Evolutionary conservation across 495 filamentous ascomycete species (phyloP).

Genomic region (Daldinia decipiens): DNA sequence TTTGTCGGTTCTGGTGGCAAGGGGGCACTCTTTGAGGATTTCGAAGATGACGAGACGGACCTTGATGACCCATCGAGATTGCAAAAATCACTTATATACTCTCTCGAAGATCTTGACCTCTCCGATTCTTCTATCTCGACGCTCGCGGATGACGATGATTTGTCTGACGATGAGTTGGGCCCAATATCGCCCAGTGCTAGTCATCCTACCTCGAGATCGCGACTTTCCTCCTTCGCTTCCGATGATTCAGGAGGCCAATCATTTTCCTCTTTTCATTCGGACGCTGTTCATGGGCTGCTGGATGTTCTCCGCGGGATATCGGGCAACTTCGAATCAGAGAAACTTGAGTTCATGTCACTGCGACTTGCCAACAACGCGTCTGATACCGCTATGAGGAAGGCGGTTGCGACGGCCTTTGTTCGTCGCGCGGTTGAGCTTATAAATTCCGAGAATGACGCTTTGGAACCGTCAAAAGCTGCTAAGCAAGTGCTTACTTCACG

Average conservation of each 20-base stretch:
- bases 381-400: slow-evolving; percentile 84
- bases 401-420: slow-evolving; percentile 85
- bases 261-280: slow-evolving; percentile 81
- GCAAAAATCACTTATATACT: slow-evolving; percentile 70
- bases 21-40: slow-evolving; percentile 60
- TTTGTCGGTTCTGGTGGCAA: slow-evolving; percentile 67
- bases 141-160: slow-evolving; percentile 55
- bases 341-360: slow-evolving; percentile 88
- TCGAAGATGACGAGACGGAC: slow-evolving; percentile 61
- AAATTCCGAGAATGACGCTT: slow-evolving; percentile 59
- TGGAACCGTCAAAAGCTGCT: slow-evolving; percentile 72
- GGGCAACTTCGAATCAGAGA: slow-evolving; percentile 83
- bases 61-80: slow-evolving; percentile 51
- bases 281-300: slow-evolving; percentile 84
- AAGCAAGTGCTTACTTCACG: slow-evolving; percentile 62
- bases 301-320: slow-evolving; percentile 73
- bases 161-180: slow-evolving; percentile 53
- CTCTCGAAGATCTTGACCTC: slow-evolving; percentile 70
- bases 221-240: slow-evolving; percentile 63
- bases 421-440: slow-evolving; percentile 80
- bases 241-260: slow-evolving; percentile 56
- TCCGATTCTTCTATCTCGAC: slow-evolving; percentile 83
- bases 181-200: slow-evolving; percentile 40
- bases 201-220: slow-evolving; percentile 50
- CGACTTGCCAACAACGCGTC: slow-evolving; percentile 90